Base-by-base conservation (phyloP, 2,329 filamentous ascomycete species). In the Colletotrichum higginsianum region DNA sequence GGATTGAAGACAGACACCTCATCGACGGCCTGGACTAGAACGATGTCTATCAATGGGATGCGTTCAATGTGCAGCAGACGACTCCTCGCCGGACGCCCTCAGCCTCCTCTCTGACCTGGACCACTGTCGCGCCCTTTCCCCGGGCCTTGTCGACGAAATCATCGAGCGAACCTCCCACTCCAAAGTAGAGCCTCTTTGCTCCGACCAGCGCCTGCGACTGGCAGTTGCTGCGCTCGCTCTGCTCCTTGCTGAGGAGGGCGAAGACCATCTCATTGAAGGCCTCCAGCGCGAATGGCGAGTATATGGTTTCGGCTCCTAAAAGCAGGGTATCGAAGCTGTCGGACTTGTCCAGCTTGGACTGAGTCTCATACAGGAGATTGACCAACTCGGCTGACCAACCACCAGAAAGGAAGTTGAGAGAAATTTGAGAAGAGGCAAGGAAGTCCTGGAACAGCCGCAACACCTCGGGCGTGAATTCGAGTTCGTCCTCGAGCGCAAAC, bases 161-260 rank as follows among this genome's bases (percentile, higher is more conserved):
- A 79, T 94, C 92, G 26, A 96, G 87, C 23, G 93, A 95, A 0
- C 94, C 94, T 0, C 94, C 94, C 6, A 96, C 94, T 3, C 94
- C 94, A 81, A 96, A 96, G 81, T 96, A 96, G 13, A 95, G 86
- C 74, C 90, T 89, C 83, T 96, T 96, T 1, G 94, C 94, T 3
- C 89, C 93, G 6, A 96, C 87, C 23, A 94, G 83, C 1, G 92
- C 90, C 44, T 72, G 67, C 47, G 71, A 71, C 58, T 64, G 58
- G 21, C 63, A 68, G 56, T 46, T 44, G 42, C 65, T 55, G 15
- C 75, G 75, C 65, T 80, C 77, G 56, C 78, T 75, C 60, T 80
- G 77, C 61, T 90, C 85, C 61, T 82, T 81, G 23, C 84, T 78
- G 55, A 95, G 82, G 18, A 94, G 82, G 4, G 82, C 82, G 52